Conservation (phyloP, 2,329 filamentous ascomycete species). For the Penicillium corylophilum region DNA sequence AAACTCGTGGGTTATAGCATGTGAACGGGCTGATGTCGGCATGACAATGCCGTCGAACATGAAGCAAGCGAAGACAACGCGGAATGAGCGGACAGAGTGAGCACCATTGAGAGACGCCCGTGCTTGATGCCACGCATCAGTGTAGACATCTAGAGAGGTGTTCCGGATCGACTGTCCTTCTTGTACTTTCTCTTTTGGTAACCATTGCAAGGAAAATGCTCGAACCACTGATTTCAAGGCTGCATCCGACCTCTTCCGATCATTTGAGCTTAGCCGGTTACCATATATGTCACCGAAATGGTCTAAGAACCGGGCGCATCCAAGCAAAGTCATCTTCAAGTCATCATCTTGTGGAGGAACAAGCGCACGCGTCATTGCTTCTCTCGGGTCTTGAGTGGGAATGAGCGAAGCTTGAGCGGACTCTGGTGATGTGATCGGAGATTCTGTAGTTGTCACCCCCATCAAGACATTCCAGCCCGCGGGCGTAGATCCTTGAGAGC, state of each 20-base stretch:
- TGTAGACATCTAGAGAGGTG: constrained; percentile 7
- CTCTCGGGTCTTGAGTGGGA: background rate
- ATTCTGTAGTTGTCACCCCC: background rate
- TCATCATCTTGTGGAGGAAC: background rate
- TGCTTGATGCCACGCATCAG: constrained; percentile 19
- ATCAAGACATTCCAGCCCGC: background rate
- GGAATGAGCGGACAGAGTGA: constrained; percentile 17
- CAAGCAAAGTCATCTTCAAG: constrained; percentile 16
- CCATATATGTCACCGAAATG: constrained; percentile 25
- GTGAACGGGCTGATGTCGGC: constrained; percentile 7
- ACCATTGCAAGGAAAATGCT: constrained; percentile 22
- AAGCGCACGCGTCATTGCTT: background rate
- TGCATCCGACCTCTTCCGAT: constrained; percentile 18
- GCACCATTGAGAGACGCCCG: constrained; percentile 8
- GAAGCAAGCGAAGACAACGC: constrained; percentile 19
- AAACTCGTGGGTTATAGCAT: constrained; percentile 10
- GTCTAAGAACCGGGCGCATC: constrained; percentile 23
- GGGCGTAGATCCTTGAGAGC: background rate
- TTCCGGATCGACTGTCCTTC: background rate
- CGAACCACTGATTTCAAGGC: constrained; percentile 19
- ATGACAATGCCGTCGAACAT: constrained; percentile 24
- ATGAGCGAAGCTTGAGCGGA: background rate
- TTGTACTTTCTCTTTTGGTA: background rate
- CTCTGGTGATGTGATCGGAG: background rate
- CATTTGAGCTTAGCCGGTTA: constrained; percentile 11